Percentiles rank a stretch among this genome's conserved stretches.
phyloP scores from a whole-genome alignment of 2,329 filamentous ascomycete species.

The Diaporthe sp. region DNA sequence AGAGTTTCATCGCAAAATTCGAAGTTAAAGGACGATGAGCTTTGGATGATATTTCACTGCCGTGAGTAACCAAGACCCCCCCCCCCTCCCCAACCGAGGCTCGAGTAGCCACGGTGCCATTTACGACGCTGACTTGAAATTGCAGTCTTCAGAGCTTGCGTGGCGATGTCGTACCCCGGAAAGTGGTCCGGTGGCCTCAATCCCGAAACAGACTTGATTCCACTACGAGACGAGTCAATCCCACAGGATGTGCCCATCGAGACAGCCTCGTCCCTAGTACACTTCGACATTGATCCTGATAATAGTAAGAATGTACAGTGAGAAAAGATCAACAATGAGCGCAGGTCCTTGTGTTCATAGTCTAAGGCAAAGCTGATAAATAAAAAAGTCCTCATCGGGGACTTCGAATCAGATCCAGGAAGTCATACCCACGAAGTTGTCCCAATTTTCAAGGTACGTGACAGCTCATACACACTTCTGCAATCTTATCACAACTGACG shows the following conservation, averaged over 20 bases:
- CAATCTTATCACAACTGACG: background rate
- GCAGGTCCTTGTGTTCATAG: background rate
- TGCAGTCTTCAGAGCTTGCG: slow-evolving; percentile 1
- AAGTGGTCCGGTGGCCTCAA: background rate
- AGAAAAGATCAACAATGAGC: too few relatives aligned
- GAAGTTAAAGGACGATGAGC: slow-evolving; percentile 14
- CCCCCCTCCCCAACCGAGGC: too few relatives aligned
- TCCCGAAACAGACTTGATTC: background rate
- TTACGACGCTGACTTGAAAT: background rate
- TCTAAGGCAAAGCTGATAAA: background rate
- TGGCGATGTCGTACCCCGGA: background rate
- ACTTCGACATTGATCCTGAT: slow-evolving; percentile 20
- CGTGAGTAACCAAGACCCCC: background rate
- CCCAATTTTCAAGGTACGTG: background rate
- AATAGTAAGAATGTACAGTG: background rate
- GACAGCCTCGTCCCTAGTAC: background rate
- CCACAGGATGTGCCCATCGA: background rate
- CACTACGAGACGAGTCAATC: background rate
- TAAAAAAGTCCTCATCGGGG: slow-evolving; percentile 4
- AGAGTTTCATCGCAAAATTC: background rate
- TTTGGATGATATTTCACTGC: slow-evolving; percentile 27
- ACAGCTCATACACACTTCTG: too few relatives aligned
- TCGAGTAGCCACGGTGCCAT: background rate
- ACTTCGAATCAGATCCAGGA: slow-evolving; percentile 15
- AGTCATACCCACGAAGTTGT: background rate